Conservation (phyloP, 2,329 filamentous ascomycete species). For the Beauveria caledonica region DNA sequence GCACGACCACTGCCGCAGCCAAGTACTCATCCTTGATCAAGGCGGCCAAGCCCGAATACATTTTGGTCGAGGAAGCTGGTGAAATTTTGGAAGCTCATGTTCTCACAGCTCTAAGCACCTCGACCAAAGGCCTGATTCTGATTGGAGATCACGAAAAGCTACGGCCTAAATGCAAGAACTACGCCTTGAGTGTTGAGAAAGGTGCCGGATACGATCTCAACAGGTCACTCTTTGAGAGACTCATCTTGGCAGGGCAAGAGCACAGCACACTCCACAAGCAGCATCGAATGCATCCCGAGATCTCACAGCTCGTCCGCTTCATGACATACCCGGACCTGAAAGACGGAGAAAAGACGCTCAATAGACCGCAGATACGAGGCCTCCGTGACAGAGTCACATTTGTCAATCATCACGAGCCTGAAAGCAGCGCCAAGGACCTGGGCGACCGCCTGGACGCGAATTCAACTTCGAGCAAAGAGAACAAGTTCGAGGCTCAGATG, state of each 20-base stretch:
- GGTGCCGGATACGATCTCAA: slow-evolving; percentile 61
- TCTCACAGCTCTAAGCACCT: slow-evolving; percentile 47
- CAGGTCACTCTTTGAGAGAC: slow-evolving; percentile 58
- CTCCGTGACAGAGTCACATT: slow-evolving; percentile 55
- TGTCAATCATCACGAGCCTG: slow-evolving; percentile 51
- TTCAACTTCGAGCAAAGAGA: slow-evolving; percentile 46
- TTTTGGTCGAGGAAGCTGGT: slow-evolving; percentile 65
- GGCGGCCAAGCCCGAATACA: slow-evolving; percentile 45
- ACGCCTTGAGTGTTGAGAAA: slow-evolving; percentile 51
- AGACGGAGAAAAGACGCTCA: slow-evolving; percentile 43
- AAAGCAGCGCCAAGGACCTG: slow-evolving; percentile 36
- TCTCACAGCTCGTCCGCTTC: slow-evolving; percentile 48
- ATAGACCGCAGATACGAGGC: slow-evolving; percentile 43
- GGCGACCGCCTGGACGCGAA: slow-evolving; percentile 43
- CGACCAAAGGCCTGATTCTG: slow-evolving; percentile 55
- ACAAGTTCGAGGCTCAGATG: slow-evolving; percentile 58
- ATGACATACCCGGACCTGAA: slow-evolving; percentile 55
- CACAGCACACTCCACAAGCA: slow-evolving; percentile 51
- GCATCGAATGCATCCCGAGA: slow-evolving; percentile 61
- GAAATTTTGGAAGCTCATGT: slow-evolving; percentile 62
- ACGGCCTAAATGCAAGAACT: slow-evolving; percentile 58
- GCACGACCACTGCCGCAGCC: slow-evolving; percentile 63
- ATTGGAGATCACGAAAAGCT: slow-evolving; percentile 71
- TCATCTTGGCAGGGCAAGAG: slow-evolving; percentile 47
- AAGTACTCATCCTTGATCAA: slow-evolving; percentile 49